Percentiles rank a stretch among this genome's conserved stretches.
Evolutionary conservation across 768 basidiomycete genomes (phyloP).

Genomic region (Suillus placidus): DNA sequence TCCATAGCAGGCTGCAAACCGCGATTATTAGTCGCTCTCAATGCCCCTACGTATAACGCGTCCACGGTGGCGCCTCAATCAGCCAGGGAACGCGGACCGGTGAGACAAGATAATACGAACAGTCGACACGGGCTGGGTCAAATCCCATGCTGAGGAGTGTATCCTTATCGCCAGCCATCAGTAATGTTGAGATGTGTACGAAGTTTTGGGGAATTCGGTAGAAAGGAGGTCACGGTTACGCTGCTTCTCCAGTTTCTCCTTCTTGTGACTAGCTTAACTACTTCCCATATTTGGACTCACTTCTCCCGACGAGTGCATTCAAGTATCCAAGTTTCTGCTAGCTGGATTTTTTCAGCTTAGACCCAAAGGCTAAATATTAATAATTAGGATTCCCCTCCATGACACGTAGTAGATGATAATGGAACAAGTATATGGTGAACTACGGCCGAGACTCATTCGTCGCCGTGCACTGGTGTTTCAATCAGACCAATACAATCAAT

Average conservation of each 20-base stretch:
- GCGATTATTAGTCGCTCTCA: constrained; percentile 79
- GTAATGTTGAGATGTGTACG: neutral
- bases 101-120: constrained; percentile 47
- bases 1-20: constrained; percentile 94
- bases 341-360: neutral
- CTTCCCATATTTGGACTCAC: neutral
- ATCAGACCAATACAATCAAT: neutral
- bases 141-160: constrained; percentile 87
- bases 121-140: constrained; percentile 80
- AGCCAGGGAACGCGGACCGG: constrained; percentile 1
- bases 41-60: constrained; percentile 66
- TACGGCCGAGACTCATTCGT: neutral
- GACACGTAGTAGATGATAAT: neutral
- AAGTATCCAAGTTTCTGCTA: neutral
- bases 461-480: neutral
- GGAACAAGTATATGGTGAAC: neutral
- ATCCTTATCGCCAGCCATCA: constrained; percentile 64
- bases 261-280: neutral
- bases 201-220: neutral
- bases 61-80: constrained; percentile 1
- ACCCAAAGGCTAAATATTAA: neutral
- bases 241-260: neutral
- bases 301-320: neutral
- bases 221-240: neutral
- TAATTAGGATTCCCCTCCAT: neutral